Conservation (phyloP, 2,329 filamentous ascomycete species). For the Aspergillus viridinutans region DNA sequence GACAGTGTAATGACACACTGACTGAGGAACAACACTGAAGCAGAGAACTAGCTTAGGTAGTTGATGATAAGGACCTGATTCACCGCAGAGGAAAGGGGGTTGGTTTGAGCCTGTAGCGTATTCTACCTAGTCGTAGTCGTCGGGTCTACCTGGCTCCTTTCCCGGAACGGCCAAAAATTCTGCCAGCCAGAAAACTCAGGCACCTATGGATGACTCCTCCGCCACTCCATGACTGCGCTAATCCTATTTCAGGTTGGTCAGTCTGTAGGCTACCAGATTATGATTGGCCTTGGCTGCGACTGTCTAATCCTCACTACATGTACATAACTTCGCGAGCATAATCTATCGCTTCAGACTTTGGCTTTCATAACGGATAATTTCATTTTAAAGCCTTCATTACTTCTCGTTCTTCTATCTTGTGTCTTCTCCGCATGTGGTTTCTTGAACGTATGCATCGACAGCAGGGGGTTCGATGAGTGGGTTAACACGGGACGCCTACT, state of each 20-base stretch:
- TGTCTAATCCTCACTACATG: background rate
- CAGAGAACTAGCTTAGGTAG: background rate
- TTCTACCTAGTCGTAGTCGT: background rate
- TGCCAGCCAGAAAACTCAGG: background rate
- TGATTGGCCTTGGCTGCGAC: background rate
- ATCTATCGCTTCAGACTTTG: no score
- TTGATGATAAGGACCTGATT: background rate
- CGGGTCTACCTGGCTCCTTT: background rate
- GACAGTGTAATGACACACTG: background rate
- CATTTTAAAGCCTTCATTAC: background rate
- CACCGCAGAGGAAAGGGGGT: background rate
- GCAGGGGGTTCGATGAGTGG: background rate
- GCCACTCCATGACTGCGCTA: background rate
- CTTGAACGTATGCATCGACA: background rate
- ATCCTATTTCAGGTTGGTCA: background rate
- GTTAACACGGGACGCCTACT: background rate
- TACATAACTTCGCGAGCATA: no score
- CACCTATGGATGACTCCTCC: background rate
- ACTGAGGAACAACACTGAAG: background rate
- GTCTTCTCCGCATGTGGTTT: background rate
- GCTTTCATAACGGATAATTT: background rate
- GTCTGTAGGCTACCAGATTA: background rate
- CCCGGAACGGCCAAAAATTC: background rate
- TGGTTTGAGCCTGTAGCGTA: background rate
- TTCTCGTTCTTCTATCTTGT: background rate